Evolutionary conservation across 306 rosid genomes (phyloP), one percentile per base, ranked within the genome.

Genomic region (Bauhinia variegata): DNA sequence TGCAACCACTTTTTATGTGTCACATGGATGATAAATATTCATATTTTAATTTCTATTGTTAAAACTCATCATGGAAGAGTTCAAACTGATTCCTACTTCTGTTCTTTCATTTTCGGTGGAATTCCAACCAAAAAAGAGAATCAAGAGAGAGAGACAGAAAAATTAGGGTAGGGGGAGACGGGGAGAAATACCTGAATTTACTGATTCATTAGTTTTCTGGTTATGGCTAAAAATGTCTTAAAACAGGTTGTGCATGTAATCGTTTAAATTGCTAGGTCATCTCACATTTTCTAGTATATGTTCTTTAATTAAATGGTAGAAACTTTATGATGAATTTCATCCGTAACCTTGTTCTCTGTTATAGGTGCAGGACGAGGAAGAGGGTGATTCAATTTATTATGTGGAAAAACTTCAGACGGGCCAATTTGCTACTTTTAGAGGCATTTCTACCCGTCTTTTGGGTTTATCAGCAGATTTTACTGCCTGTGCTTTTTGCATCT

Each of bases 301-400:
- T 8, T 31, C 12, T 11, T 51, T 18, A 42, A 32, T 44, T 12
- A 5, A 51, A n/a, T 42, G 16, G 5, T 30, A 4, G 19, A 68
- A 67, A 63, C 33, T 16, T 65, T 64, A 37, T 58, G 47, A 38
- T 37, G 15, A 60, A 60, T 60, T 72, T 64, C 47, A 54, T 39
- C 67, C 34, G 28, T 11, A 48, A 31, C 50, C 58, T 54, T 64
- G 8, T 42, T 53, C 68, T 12, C 53, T 60, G 23, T 60, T 16
- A 59, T 73, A 82, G 84, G 86, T 75, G 80, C 78, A 70, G 93
- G 93, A 12, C 77, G 93, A 51, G 90, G 93, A 39, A 85, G 88
- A 54, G 91, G 84, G 38, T 83, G 78, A 78, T 78, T 74, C 47
- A 28, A 46, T 64, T 73, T 63, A n/a, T n/a, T n/a, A 52, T 8